Evolutionary conservation across 768 basidiomycete species (phyloP), one percentile per base, ranked within the genome.

Genomic region (Nidularia pulvinata): DNA sequence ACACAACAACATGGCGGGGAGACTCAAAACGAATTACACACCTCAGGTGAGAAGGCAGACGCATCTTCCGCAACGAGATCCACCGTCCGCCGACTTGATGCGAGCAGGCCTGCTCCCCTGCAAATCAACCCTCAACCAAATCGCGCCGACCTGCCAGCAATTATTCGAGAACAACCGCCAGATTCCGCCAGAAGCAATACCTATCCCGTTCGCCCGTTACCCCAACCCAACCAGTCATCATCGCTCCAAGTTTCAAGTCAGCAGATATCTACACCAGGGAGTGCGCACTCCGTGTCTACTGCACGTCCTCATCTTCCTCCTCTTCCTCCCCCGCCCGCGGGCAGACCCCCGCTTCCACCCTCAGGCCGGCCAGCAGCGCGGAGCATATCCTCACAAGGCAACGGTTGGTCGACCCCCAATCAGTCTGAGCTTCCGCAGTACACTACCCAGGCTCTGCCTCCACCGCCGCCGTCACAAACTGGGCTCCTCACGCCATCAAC

Each of bases 81-180:
- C 50, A 68, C 65, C 13, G 67, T 69, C 33, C 76, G 83, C 56
- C 77, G 84, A 22, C 74, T 84, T 30, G 83, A 89, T 59, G 81
- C 73, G 49, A 80, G 76, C 39, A 74, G 93, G 55, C 94, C 93
- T 4, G 88, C 93, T 0, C 93, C 94, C 0, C 73, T 96, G n/a
- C 84, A 89, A 58, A 76, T 96, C 7, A 77, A 82, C 14, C 76
- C 77, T 1, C 78, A 77, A 54, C 65, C 77, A 9, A 73, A 74
- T 3, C 74, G 85, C 39, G 71, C 75, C 13, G 86, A 88, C 63
- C 82, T 94, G 1, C 93, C 93, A 5, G 84, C 83, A 16, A 74
- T 93, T 53, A 80, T 89, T 42, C 81, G 86, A 48, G 86, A 90
- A 57, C 77, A 77, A 30, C 69, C 70, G 13, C 78, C 81, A 14